A percentile compares a stretch with the other conserved stretches of the same genome.
phyloP scores from a whole-genome alignment of 768 basidiomycete genomes.

The Sarcomyxa edulis region DNA sequence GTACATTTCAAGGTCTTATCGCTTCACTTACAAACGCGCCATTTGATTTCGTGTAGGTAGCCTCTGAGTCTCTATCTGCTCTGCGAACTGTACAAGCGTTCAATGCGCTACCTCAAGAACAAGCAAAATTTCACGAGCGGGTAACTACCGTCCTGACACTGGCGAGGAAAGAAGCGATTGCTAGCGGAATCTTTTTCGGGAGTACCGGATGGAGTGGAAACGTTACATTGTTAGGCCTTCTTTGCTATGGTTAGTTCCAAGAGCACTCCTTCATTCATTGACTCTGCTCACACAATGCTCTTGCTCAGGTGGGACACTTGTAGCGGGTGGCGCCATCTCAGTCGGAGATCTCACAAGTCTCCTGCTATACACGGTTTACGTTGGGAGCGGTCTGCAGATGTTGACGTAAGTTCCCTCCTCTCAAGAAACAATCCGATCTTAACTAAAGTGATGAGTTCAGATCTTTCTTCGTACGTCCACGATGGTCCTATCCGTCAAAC shows the following conservation, averaged over 20 bases:
- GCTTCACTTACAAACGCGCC: too few species aligned
- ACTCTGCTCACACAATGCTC: neutral
- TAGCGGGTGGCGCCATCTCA: constrained; percentile 81
- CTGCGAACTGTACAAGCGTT: constrained; percentile 88
- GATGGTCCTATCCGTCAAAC: constrained; percentile 33
- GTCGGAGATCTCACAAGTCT: constrained; percentile 90
- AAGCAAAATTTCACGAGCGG: constrained; percentile 65
- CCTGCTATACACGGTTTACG: constrained; percentile 87
- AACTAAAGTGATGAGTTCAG: constrained; percentile 20
- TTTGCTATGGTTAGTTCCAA: constrained; percentile 86
- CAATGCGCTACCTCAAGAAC: constrained; percentile 79
- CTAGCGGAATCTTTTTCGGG: constrained; percentile 91
- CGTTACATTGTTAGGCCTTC: constrained; percentile 77
- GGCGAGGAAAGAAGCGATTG: constrained; percentile 82
- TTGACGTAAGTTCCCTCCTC: constrained; percentile 49
- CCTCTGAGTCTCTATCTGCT: constrained; percentile 85
- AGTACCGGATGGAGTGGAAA: constrained; percentile 92
- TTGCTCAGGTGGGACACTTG: constrained; percentile 76
- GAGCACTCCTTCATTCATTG: neutral
- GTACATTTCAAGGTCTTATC: neutral
- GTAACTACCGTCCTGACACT: constrained; percentile 65
- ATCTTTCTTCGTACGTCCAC: constrained; percentile 42
- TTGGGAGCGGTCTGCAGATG: constrained; percentile 76
- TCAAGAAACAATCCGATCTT: constrained; percentile 4
- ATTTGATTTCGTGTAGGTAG: too few species aligned